phyloP scores from a whole-genome alignment of 2,329 filamentous ascomycete genomes.

The Claviceps sp. region DNA sequence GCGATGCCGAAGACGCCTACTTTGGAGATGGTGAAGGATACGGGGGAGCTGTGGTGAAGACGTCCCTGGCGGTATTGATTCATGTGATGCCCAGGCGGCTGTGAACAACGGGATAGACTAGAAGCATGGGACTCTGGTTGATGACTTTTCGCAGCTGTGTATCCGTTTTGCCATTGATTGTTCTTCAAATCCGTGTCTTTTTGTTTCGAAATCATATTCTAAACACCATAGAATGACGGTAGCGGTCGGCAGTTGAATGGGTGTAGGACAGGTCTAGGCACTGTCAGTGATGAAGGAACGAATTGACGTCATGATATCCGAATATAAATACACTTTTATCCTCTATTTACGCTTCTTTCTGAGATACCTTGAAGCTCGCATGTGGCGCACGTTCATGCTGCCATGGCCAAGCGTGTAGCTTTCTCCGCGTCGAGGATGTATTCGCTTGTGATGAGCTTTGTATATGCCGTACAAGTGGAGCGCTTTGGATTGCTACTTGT shows the following conservation, averaged over 20 bases:
- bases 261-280: not conserved
- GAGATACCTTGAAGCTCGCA: no score
- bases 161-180: not conserved
- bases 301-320: not conserved
- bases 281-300: not conserved
- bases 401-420: no score
- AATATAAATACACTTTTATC: not conserved
- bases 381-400: no score
- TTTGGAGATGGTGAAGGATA: constrained; percentile 45
- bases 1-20: constrained; percentile 51
- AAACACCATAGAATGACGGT: not conserved
- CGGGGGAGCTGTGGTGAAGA: constrained; percentile 50
- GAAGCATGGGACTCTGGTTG: not conserved
- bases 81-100: not conserved
- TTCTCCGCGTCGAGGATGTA: no score
- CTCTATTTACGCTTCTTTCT: no score
- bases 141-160: not conserved
- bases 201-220: not conserved
- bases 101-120: not conserved
- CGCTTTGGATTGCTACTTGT: no score
- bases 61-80: not conserved
- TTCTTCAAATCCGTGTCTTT: not conserved
- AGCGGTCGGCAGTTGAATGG: not conserved
- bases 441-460: no score
- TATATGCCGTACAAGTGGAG: no score